Evolutionary conservation across 2,329 filamentous ascomycete genomes (phyloP).

Genomic region (Dothistroma septosporum): DNA sequence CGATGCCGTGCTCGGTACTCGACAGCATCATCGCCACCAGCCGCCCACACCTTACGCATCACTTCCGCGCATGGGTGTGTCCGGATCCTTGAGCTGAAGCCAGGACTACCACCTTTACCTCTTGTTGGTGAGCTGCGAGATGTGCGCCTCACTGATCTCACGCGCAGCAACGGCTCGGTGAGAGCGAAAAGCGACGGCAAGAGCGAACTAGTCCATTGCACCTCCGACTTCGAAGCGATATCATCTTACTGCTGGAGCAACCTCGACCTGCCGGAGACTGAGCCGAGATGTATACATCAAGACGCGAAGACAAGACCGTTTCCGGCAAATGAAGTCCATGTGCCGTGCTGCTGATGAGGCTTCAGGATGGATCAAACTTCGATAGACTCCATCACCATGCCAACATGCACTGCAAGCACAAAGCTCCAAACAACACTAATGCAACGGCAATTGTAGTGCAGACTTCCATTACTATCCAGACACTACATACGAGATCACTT

Average conservation of each 20-base stretch:
- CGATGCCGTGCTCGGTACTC: neutral
- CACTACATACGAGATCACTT: neutral
- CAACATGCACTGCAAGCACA: neutral
- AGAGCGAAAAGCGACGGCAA: neutral
- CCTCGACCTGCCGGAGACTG: neutral
- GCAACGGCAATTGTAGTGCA: neutral
- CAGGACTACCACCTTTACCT: neutral
- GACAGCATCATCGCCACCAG: neutral
- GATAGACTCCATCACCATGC: neutral
- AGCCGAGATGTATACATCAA: neutral
- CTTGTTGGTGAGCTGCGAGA: neutral
- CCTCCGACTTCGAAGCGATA: slow-evolving; percentile 5
- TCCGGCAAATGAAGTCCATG: neutral
- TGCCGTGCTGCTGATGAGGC: neutral
- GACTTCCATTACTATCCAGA: neutral
- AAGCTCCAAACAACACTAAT: neutral
- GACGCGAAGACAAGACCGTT: neutral
- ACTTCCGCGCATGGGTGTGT: neutral
- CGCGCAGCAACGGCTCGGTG: neutral
- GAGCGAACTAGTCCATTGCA: neutral
- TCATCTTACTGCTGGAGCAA: slow-evolving; percentile 11
- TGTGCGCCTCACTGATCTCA: neutral
- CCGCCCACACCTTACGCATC: neutral
- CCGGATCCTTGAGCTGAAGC: neutral
- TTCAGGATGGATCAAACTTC: neutral